Evolutionary conservation across 805 yeast species (phyloP), one percentile per base, ranked within the genome.

Genomic region (Wickerhamiella cacticola): DNA sequence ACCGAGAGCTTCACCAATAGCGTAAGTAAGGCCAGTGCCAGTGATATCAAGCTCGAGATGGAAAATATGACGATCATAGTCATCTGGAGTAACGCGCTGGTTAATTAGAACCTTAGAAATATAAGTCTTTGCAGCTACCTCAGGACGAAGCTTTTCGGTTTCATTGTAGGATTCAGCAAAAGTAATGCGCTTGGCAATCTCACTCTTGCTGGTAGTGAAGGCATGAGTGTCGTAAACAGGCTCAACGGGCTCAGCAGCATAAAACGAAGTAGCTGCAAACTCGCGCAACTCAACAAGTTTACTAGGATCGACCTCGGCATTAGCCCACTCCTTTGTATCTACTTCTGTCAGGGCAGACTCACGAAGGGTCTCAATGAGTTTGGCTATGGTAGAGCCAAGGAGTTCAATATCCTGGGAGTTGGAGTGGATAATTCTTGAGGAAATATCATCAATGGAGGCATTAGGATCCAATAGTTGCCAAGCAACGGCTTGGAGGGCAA

Each of bases 1-100:
- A 60, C 97, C 97, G 52, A 89, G 75, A 18, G 97, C 96, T 71
- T 89, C 97, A 63, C 97, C 97, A 61, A 89, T 86, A 54, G 80
- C 92, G 63, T 89, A 89, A 44, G 78, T 84, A 61, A 89, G 71
- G 22, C 94, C 96, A 31, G 96, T 87, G 46, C 94, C 94, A 41
- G 87, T 67, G 61, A 80, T 76, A 63, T 89, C 97, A 56, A 89
- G 86, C 68, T 89, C 97, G 56, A 89, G 82, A 62, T 89, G 95
- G 85, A 89, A 89, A 58, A 89, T 88, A 67, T 89, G 83, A 70
- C 97, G 84, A 53, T 84, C 85, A 66, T 89, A 89, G 58, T 84
- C 88, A 31, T 59, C 60, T 5, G 97, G 96, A 16, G 97, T 89
- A 53, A 89, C 81, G 59, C 97, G 78, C 69, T 79, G 81, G 72